phyloP scores from a whole-genome alignment of 2,329 filamentous ascomycete species.

The Arthrobotrys sinensis region DNA sequence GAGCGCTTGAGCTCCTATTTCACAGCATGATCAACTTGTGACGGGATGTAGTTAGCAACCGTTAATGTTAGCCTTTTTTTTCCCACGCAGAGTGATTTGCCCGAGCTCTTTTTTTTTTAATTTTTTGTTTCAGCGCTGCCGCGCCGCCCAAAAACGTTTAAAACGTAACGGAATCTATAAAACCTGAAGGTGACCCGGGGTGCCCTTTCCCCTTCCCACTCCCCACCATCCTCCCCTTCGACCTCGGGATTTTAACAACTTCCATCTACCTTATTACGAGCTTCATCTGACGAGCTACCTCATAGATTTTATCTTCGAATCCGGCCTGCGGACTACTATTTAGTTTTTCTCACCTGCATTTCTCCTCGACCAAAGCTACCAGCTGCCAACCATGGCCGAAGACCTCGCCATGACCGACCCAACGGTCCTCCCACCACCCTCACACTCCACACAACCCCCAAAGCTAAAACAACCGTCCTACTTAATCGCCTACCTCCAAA shows the following conservation, averaged over 20 bases:
- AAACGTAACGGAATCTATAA: constrained; percentile 13
- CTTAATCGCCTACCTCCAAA: constrained; percentile 53
- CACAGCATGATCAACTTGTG: not conserved
- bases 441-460: not conserved
- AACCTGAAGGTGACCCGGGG: not conserved
- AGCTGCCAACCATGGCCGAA: constrained; percentile 11
- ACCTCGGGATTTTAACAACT: not conserved
- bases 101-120: constrained; percentile 15
- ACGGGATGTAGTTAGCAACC: not conserved
- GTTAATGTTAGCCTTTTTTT: not conserved
- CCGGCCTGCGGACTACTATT: not conserved
- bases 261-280: not conserved
- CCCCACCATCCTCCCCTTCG: not conserved
- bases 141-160: not conserved
- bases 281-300: not conserved
- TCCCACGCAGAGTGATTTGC: not conserved
- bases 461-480: constrained; percentile 38
- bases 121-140: constrained; percentile 10
- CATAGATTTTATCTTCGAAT: not conserved
- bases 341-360: not conserved
- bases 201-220: not conserved
- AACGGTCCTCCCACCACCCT: not conserved
- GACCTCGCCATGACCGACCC: constrained; percentile 13
- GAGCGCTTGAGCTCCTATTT: constrained; percentile 16
- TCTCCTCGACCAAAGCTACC: not conserved